Conservation (phyloP, 805 yeast genomes). For the Candida boidinii region DNA sequence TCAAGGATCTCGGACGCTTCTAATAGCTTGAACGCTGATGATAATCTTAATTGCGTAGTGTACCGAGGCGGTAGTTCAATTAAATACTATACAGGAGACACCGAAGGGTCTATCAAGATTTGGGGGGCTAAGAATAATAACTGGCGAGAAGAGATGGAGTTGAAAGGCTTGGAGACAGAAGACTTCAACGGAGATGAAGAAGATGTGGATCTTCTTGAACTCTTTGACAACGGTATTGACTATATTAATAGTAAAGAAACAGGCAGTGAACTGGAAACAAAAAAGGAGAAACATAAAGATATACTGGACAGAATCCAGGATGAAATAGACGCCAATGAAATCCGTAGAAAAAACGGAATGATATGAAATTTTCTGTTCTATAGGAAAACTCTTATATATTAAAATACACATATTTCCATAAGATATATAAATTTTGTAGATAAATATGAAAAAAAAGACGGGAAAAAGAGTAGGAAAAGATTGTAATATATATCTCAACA, state of each 20-base stretch:
- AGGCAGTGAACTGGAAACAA: constrained; percentile 1
- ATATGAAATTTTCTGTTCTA: too few species aligned
- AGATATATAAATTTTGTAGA: too few species aligned
- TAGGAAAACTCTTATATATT: too few species aligned
- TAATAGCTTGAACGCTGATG: too few species aligned
- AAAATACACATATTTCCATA: too few species aligned
- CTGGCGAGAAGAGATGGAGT: constrained; percentile 4
- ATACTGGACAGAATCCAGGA: constrained; percentile 19
- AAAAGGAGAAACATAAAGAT: constrained; percentile 1
- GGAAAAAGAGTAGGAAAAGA: too few species aligned
- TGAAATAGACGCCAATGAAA: constrained; percentile 20
- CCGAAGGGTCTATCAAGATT: constrained; percentile 54
- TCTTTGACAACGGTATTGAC: constrained; percentile 14
- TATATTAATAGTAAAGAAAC: neutral
- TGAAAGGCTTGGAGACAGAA: too few species aligned
- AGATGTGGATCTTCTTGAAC: too few species aligned
- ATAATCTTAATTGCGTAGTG: constrained; percentile 44
- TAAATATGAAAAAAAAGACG: too few species aligned
- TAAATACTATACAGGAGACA: constrained; percentile 50
- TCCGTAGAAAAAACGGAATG: neutral
- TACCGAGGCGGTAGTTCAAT: constrained; percentile 35
- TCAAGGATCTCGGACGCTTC: too few species aligned
- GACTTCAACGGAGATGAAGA: neutral
- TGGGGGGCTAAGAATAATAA: constrained; percentile 39
- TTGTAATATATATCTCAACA: too few species aligned